Conservation (phyloP, 345 rosid species). For the Orychophragmus violaceus region DNA sequence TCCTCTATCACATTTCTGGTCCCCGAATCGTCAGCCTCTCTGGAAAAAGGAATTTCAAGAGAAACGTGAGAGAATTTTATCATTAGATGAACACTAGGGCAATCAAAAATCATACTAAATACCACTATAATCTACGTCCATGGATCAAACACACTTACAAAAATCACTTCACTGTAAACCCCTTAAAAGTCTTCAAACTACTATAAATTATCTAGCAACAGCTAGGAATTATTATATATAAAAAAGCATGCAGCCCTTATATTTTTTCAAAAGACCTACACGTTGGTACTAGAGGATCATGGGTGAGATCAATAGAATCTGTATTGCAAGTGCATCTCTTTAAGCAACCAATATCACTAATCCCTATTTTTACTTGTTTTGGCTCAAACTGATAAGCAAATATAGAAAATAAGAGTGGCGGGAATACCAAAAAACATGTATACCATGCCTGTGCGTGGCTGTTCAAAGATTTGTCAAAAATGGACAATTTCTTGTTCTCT, state of each 20-base stretch:
- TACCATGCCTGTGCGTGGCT: background rate
- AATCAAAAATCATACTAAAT: background rate
- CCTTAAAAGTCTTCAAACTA: background rate
- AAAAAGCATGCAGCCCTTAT: background rate
- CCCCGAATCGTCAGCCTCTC: constrained; percentile 38
- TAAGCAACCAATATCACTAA: background rate
- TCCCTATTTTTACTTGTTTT: background rate
- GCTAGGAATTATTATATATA: background rate
- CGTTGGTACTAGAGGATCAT: background rate
- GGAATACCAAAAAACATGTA: background rate
- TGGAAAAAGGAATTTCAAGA: constrained; percentile 19
- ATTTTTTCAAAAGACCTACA: background rate
- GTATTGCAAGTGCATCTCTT: background rate
- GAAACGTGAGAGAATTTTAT: background rate
- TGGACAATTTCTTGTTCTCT: background rate
- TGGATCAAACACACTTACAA: constrained; percentile 7
- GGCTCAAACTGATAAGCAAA: background rate
- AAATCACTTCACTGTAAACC: background rate
- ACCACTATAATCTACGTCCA: background rate
- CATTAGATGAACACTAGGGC: background rate
- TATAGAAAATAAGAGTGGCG: background rate
- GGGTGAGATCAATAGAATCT: background rate
- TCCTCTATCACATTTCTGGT: constrained; percentile 42
- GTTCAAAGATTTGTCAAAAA: background rate
- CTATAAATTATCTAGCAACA: background rate